Conservation (phyloP, 495 filamentous ascomycete species). For the Cetradonia linearis region DNA sequence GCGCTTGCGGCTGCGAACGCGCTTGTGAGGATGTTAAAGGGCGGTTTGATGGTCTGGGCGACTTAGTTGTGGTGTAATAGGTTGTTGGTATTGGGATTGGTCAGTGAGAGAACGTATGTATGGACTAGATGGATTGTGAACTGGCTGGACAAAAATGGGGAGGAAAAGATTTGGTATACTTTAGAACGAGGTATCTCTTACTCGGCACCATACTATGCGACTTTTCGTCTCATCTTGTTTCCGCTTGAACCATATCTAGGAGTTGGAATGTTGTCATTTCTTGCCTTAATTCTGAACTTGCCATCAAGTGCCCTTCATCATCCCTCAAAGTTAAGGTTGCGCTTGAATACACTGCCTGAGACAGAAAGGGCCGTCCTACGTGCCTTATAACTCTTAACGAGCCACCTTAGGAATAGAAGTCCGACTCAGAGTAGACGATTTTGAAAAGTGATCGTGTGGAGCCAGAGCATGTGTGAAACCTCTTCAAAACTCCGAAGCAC, state of each 20-base stretch:
- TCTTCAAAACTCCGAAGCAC: not conserved
- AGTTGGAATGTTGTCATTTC: not conserved
- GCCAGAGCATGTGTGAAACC: constrained; percentile 2
- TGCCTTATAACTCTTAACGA: not conserved
- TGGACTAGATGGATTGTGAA: not conserved
- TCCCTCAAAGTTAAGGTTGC: not conserved
- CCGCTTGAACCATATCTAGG: not conserved
- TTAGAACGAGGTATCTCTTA: not conserved
- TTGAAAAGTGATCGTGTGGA: not conserved
- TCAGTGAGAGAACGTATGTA: too few relatives aligned
- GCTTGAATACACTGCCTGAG: not conserved
- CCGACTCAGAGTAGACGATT: not conserved
- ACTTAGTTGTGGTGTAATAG: not conserved
- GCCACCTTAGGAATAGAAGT: not conserved
- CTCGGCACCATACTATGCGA: not conserved
- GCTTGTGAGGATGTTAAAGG: not conserved
- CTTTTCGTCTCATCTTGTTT: not conserved
- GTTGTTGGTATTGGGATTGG: not conserved
- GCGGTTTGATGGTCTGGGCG: not conserved
- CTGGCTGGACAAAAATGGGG: not conserved
- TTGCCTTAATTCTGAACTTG: not conserved
- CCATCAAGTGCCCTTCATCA: not conserved
- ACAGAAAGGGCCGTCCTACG: not conserved
- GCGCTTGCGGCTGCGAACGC: constrained; percentile 1
- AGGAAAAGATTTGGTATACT: not conserved